Base-by-base conservation (phyloP, 139 green algal genomes). In the Closterium sp. region DNA sequence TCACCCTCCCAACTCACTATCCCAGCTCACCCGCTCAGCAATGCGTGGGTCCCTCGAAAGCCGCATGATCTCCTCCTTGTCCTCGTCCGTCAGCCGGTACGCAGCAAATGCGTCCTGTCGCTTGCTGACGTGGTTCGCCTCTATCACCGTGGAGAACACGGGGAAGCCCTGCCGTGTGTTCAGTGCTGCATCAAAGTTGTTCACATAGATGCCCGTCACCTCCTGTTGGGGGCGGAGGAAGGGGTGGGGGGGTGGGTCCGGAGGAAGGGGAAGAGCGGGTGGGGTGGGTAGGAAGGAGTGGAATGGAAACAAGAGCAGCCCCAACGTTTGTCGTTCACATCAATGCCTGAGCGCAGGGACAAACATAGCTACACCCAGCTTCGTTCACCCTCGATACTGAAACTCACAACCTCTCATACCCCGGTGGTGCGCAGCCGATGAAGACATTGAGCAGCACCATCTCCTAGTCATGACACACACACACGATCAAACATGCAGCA, bases 401-500 rank as follows among this genome's bases (percentile, higher is more conserved):
- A 93, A 99, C 90, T 92, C 31, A 94, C 95, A 34, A 99, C n/a
- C n/a, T 96, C 95, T 99, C 97, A 93, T 99, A 98, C 3, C 98
- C 98, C 0, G 98, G 98, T 7, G 97, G 94, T 9, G 97, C 97
- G 87, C 93, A 95, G 96, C 99, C 98, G 79, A 99, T 99, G 70
- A 99, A 96, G 95, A 99, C 98, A 92, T 99, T 94, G 31, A 98
- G 96, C 87, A 99, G 96, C 28, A 99, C 96, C 28, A 99, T 96
- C 93, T 99, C 97, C 96, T 99, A 99, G 94, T n/a, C n/a, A n/a
- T n/a, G n/a, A n/a, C n/a, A n/a, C n/a, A n/a, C n/a, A n/a, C n/a
- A n/a, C n/a, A n/a, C n/a, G n/a, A n/a, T n/a, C n/a, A n/a, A n/a
- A n/a, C n/a, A n/a, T n/a, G n/a, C n/a, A n/a, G n/a, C n/a, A n/a